These are phyloP conservation scores for Aspergillus sp. DNA, from an alignment of 2,329 filamentous ascomycete genomes.

Conservation along the genomic window DNA sequence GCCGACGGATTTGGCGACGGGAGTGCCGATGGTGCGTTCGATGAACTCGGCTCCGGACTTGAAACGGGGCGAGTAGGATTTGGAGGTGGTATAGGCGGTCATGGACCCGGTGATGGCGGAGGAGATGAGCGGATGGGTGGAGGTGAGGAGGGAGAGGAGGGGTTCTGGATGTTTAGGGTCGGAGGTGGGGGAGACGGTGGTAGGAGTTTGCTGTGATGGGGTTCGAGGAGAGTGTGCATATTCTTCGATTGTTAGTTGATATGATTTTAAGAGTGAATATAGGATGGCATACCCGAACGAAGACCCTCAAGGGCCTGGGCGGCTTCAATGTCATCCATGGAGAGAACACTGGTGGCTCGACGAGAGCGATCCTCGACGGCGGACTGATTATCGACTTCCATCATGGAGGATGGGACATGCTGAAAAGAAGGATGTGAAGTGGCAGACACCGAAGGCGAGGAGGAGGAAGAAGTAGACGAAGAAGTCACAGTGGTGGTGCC, in stretches of 20 bases:
- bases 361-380: constrained; percentile 35
- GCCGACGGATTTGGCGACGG: constrained; percentile 80
- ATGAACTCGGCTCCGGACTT: constrained; percentile 88
- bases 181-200: constrained; percentile 27
- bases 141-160: constrained; percentile 78
- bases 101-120: constrained; percentile 80
- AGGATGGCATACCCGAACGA: constrained; percentile 56
- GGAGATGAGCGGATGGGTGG: constrained; percentile 79
- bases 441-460: constrained; percentile 7
- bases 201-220: constrained; percentile 22
- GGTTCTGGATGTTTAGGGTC: constrained; percentile 62
- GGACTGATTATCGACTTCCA: constrained; percentile 35
- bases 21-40: constrained; percentile 76
- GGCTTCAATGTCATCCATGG: constrained; percentile 52
- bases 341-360: constrained; percentile 42
- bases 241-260: constrained; percentile 42
- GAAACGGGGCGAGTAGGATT: constrained; percentile 85
- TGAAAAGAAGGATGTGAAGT: constrained; percentile 3
- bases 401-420: constrained; percentile 26
- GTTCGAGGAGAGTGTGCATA: constrained; percentile 61
- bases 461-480: constrained; percentile 5
- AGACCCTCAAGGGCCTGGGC: constrained; percentile 73
- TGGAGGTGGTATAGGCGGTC: constrained; percentile 79
- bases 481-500: constrained; percentile 6
- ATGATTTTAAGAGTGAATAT: not conserved